phyloP scores from a whole-genome alignment of 202 grass and related monocot genomes.

The Digitaria exilis region DNA sequence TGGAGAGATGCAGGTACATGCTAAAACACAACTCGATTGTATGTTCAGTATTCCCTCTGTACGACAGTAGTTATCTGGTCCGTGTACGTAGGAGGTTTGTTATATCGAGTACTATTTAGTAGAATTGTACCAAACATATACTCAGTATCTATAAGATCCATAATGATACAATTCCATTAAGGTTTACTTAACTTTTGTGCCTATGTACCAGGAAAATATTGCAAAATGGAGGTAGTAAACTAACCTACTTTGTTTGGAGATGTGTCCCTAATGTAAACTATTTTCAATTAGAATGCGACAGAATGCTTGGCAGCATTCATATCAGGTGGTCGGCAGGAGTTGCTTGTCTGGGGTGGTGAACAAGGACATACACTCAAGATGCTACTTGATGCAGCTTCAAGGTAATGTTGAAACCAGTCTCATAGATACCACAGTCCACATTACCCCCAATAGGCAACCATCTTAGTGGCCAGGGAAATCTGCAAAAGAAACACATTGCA shows the following conservation, averaged over 20 bases:
- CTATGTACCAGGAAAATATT: background rate
- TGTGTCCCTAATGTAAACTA: constrained; percentile 20
- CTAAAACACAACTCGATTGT: constrained; percentile 29
- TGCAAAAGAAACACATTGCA: background rate
- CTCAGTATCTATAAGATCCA: background rate
- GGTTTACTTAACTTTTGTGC: background rate
- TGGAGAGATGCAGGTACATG: constrained; percentile 90
- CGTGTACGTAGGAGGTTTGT: background rate
- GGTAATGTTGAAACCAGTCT: constrained; percentile 42
- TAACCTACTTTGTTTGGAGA: constrained; percentile 32
- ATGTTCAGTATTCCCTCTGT: background rate
- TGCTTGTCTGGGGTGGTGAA: constrained; percentile 82
- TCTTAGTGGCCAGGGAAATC: constrained; percentile 16
- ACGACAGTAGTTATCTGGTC: background rate
- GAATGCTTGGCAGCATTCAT: constrained; percentile 93
- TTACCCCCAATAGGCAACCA: background rate
- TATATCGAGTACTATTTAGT: background rate
- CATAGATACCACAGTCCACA: background rate
- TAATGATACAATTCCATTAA: background rate
- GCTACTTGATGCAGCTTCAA: constrained; percentile 90
- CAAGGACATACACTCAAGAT: constrained; percentile 64
- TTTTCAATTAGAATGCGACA: constrained; percentile 88
- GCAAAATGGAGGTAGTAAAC: background rate
- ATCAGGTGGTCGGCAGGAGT: constrained; percentile 77
- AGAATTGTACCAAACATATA: background rate